Percentiles rank a stretch among this genome's conserved stretches.
Evolutionary conservation across 2,329 filamentous ascomycete species (phyloP).

Genomic region (Pyricularia sp.): DNA sequence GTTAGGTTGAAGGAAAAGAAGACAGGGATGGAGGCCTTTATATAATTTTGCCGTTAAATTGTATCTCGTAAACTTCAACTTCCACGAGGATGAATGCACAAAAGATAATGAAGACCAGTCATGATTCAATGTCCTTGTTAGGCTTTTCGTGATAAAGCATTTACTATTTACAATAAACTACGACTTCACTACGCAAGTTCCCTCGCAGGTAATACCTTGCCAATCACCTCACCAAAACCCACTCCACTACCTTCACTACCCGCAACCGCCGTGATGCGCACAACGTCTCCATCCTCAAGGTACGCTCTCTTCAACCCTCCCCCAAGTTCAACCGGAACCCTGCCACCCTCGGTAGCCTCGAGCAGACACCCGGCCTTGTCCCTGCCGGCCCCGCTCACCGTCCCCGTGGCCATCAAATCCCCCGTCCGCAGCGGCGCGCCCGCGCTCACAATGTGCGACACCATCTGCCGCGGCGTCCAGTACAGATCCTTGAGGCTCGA

Average conservation of each 20-base stretch:
- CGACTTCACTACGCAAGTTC: neutral
- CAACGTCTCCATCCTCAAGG: conserved; percentile 29
- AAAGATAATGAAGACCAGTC: no score
- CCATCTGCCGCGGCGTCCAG: conserved; percentile 3
- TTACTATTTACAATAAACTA: no score
- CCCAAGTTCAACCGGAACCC: conserved; percentile 15
- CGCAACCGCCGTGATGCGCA: conserved; percentile 28
- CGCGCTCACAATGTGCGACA: conserved; percentile 1
- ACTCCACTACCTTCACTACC: conserved; percentile 31
- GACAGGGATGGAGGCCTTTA: neutral
- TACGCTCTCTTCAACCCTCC: conserved; percentile 23
- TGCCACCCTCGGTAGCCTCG: conserved; percentile 27
- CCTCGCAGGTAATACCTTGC: conserved; percentile 8
- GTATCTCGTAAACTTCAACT: neutral
- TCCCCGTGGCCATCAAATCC: conserved; percentile 32
- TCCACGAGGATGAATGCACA: neutral
- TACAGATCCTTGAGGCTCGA: conserved; percentile 14
- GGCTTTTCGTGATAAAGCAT: no score
- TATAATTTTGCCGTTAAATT: neutral
- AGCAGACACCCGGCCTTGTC: conserved; percentile 29
- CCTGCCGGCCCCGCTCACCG: conserved; percentile 24
- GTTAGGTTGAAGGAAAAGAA: neutral
- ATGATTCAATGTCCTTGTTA: no score
- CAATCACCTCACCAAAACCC: conserved; percentile 27
- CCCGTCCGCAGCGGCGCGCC: conserved; percentile 21